Percentiles rank a stretch among this genome's conserved stretches.
Evolutionary conservation across 2,329 filamentous ascomycete species (phyloP).

Genomic region (Neurospora crassa): DNA sequence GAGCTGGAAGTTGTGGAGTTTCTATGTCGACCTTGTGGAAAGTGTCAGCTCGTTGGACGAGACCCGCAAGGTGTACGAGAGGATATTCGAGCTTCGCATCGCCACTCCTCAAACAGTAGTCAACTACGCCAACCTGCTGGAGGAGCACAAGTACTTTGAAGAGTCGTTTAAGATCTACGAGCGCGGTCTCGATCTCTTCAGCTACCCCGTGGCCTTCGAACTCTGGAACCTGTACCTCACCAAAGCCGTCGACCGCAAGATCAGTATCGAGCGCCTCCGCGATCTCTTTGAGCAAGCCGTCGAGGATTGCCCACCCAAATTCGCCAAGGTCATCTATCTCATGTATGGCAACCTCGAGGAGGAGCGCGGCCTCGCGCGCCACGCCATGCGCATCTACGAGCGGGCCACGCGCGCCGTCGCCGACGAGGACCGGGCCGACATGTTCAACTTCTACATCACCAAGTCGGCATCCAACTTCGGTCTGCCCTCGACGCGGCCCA

Average conservation of each 20-base stretch:
- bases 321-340: conserved; percentile 89
- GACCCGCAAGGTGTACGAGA: conserved; percentile 88
- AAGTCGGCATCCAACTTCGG: conserved; percentile 98
- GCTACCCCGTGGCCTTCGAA: conserved; percentile 95
- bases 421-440: conserved; percentile 88
- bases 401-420: conserved; percentile 88
- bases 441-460: conserved; percentile 99
- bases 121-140: conserved; percentile 92
- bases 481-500: conserved; percentile 83
- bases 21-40: conserved; percentile 96
- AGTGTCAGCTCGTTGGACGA: conserved; percentile 86
- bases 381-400: conserved; percentile 99
- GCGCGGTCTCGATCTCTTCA: conserved; percentile 93
- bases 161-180: conserved; percentile 98
- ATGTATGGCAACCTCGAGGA: conserved; percentile 99
- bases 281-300: conserved; percentile 97
- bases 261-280: conserved; percentile 84
- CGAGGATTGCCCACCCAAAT: conserved; percentile 88
- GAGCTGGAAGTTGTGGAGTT: conserved; percentile 99
- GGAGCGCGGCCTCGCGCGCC: conserved; percentile 83
- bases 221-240: conserved; percentile 97
- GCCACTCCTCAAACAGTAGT: conserved; percentile 97
- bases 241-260: conserved; percentile 93
- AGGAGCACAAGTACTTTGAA: conserved; percentile 91
- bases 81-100: conserved; percentile 96